Percentiles rank a stretch among this genome's conserved stretches.
Conservation (phyloP, 2,329 filamentous ascomycete genomes). For the Fusarium clavum region DNA sequence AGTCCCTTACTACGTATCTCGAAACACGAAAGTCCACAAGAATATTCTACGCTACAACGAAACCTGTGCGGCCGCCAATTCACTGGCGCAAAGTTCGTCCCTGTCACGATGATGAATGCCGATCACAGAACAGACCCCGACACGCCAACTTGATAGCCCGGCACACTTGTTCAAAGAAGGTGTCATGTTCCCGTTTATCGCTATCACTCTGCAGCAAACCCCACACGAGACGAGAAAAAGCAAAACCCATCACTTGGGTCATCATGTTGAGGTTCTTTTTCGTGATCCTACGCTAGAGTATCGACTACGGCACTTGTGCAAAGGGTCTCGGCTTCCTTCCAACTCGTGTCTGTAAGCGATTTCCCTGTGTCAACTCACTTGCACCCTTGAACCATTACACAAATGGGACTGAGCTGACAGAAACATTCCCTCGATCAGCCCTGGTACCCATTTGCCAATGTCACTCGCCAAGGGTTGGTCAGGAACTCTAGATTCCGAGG, state of each 20-base stretch:
- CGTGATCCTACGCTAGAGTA: conserved; percentile 1
- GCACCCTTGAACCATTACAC: conserved; percentile 2
- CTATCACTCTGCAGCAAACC: background rate
- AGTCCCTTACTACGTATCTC: background rate
- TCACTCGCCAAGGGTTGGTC: background rate
- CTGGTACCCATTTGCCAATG: background rate
- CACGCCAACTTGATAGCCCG: background rate
- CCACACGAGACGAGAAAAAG: conserved; percentile 8
- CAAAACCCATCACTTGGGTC: background rate
- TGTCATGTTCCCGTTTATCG: conserved; percentile 9
- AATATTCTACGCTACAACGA: background rate
- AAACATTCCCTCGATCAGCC: background rate
- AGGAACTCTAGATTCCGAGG: background rate
- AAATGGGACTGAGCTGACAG: background rate
- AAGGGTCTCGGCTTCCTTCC: background rate
- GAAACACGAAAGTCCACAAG: background rate
- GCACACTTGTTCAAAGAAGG: conserved; percentile 8
- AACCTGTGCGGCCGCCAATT: background rate
- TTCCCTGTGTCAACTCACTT: background rate
- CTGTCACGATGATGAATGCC: conserved; percentile 12
- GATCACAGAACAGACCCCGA: conserved; percentile 29
- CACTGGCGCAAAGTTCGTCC: background rate
- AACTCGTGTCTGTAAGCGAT: background rate
- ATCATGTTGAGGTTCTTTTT: conserved; percentile 2
- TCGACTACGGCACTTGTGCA: conserved; percentile 8